These are phyloP conservation scores for Agrostemma githago DNA, from an alignment of 148 eudicot genomes.

Conservation along the genomic window DNA sequence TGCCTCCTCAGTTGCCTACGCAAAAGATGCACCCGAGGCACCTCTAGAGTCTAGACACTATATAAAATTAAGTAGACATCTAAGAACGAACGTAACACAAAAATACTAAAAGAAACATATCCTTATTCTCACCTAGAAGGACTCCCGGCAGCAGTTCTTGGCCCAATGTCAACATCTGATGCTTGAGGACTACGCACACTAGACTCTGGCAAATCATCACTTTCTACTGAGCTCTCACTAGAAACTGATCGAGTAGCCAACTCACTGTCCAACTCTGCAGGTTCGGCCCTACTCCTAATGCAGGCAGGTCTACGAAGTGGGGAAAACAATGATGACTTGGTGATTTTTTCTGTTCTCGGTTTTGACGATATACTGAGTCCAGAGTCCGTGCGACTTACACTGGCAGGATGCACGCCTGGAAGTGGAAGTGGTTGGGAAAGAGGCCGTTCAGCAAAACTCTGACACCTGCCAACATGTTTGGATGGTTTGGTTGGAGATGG, in stretches of 20 bases:
- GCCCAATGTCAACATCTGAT: slow-evolving; percentile 67
- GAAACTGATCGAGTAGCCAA: slow-evolving; percentile 58
- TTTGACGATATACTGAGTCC: slow-evolving; percentile 58
- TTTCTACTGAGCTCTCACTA: slow-evolving; percentile 74
- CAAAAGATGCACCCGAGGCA: not conserved
- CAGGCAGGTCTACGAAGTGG: slow-evolving; percentile 79
- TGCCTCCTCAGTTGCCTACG: not conserved
- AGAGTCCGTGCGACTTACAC: slow-evolving; percentile 68
- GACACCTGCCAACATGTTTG: slow-evolving; percentile 76
- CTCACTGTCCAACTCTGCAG: slow-evolving; percentile 62
- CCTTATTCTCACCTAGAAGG: slow-evolving; percentile 62
- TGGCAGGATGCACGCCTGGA: slow-evolving; percentile 52
- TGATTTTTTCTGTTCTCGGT: slow-evolving; percentile 51
- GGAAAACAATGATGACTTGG: slow-evolving; percentile 47
- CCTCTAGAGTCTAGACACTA: not conserved
- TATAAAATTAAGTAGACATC: not conserved
- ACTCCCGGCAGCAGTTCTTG: slow-evolving; percentile 60
- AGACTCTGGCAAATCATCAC: slow-evolving; percentile 80
- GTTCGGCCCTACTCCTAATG: slow-evolving; percentile 64
- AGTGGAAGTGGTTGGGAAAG: slow-evolving; percentile 85
- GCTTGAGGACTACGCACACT: slow-evolving; percentile 66
- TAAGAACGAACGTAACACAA: slow-evolving; percentile 3
- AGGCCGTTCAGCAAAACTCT: slow-evolving; percentile 83
- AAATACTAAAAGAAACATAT: not conserved
- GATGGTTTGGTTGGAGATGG: slow-evolving; percentile 69